Conservation (phyloP, 148 eudicot genomes). For the Dianthus caryophyllus region DNA sequence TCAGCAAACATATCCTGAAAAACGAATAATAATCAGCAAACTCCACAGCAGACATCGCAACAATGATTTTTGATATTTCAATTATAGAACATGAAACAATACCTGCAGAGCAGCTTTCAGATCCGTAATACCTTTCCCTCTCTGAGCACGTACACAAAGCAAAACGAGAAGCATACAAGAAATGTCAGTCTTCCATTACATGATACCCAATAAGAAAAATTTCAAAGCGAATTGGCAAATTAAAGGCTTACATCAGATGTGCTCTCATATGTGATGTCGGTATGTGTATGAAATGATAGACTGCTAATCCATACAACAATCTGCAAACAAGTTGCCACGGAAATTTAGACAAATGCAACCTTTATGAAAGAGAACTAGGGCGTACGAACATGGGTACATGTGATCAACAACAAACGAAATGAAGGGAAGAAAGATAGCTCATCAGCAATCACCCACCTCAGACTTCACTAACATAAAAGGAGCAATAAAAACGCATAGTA, state of each 20-base stretch:
- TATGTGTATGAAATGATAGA: constrained; percentile 76
- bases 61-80: neutral
- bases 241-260: constrained; percentile 70
- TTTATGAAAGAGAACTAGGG: neutral
- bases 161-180: constrained; percentile 4
- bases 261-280: constrained; percentile 69
- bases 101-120: constrained; percentile 83
- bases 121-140: constrained; percentile 91
- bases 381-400: neutral
- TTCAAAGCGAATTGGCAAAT: neutral
- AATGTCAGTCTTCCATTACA: neutral
- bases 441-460: neutral
- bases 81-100: constrained; percentile 4
- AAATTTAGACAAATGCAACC: constrained; percentile 9
- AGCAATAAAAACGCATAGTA: neutral
- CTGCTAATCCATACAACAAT: constrained; percentile 71
- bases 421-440: neutral
- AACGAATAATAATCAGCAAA: constrained; percentile 17
- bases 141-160: constrained; percentile 35
- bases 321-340: constrained; percentile 38
- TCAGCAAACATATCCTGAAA: constrained; percentile 86
- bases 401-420: neutral
- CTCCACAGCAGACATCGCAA: constrained; percentile 6
- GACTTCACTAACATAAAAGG: neutral
- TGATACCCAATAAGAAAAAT: neutral